A percentile compares a stretch with the other conserved stretches of the same genome.
These are phyloP conservation scores for Tephrocybe sp. DNA, from an alignment of 768 basidiomycete species.

Conservation along the genomic window DNA sequence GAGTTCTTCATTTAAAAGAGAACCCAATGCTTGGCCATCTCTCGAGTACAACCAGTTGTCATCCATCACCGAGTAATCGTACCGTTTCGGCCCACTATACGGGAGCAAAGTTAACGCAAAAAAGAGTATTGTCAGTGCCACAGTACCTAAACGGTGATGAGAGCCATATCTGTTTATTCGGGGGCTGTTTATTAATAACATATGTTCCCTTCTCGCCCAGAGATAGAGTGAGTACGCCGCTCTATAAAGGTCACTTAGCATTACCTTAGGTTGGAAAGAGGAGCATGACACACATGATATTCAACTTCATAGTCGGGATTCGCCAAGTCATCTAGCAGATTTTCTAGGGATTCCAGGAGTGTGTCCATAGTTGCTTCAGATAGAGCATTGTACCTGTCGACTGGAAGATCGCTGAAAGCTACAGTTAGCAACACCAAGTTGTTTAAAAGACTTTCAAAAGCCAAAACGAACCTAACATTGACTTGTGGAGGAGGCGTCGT, in stretches of 20 bases:
- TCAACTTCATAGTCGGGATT: conserved; percentile 76
- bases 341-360: conserved; percentile 73
- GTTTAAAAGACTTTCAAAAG: background rate
- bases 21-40: conserved; percentile 56
- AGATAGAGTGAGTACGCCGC: conserved; percentile 84
- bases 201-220: conserved; percentile 81
- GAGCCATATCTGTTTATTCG: conserved; percentile 96
- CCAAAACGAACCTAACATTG: conserved; percentile 46
- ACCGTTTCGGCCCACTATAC: conserved; percentile 86
- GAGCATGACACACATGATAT: conserved; percentile 62
- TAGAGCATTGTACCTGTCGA: conserved; percentile 64
- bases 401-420: conserved; percentile 40
- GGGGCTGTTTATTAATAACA: conserved; percentile 96
- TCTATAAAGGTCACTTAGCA: conserved; percentile 38
- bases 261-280: background rate
- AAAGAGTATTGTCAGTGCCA: background rate
- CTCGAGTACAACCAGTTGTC: conserved; percentile 78
- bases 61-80: conserved; percentile 61
- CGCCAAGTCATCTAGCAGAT: conserved; percentile 57
- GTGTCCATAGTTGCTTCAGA: conserved; percentile 78
- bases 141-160: conserved; percentile 82
- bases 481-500: conserved; percentile 58
- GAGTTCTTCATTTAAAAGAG: conserved; percentile 70
- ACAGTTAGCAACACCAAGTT: background rate
- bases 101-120: background rate